Conservation (phyloP, 1,139 yeast genomes). For the Nematodospora anomalae region DNA sequence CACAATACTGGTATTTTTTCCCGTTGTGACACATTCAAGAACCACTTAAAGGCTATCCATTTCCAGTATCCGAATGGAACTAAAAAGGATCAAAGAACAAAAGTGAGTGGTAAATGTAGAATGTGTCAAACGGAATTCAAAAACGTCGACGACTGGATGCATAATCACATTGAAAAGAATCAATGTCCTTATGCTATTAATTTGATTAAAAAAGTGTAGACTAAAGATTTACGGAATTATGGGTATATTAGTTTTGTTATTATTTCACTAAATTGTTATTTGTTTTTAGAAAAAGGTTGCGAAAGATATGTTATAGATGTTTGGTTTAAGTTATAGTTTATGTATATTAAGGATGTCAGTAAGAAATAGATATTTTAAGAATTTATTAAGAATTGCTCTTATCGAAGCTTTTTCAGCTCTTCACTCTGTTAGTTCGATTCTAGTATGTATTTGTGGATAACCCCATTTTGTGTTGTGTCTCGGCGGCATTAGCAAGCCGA, state of each 20-base stretch:
- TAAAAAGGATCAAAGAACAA: slow-evolving; percentile 69
- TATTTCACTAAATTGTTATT: too few species aligned
- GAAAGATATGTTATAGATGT: neutral
- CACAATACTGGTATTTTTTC: slow-evolving; percentile 84
- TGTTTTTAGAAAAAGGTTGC: neutral
- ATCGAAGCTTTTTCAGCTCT: too few species aligned
- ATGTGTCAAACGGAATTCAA: slow-evolving; percentile 66
- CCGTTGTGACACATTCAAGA: slow-evolving; percentile 88
- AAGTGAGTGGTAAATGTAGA: slow-evolving; percentile 72
- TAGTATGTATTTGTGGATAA: too few species aligned
- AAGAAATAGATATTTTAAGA: slow-evolving; percentile 1
- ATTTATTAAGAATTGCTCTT: neutral
- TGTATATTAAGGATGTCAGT: neutral
- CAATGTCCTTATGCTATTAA: slow-evolving; percentile 41
- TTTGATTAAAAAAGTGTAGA: slow-evolving; percentile 12
- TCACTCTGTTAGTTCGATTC: too few species aligned
- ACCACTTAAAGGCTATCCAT: slow-evolving; percentile 86
- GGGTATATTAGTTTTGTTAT: too few species aligned
- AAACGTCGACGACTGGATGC: slow-evolving; percentile 79
- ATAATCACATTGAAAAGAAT: slow-evolving; percentile 64
- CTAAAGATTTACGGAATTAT: neutral
- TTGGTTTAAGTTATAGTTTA: neutral
- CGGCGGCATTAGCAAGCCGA: too few species aligned
- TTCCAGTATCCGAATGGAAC: slow-evolving; percentile 89
- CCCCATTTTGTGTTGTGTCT: too few species aligned